Evolutionary conservation across 1,284 basidiomycete genomes (phyloP).

Genomic region (Moesziomyces sp.): DNA sequence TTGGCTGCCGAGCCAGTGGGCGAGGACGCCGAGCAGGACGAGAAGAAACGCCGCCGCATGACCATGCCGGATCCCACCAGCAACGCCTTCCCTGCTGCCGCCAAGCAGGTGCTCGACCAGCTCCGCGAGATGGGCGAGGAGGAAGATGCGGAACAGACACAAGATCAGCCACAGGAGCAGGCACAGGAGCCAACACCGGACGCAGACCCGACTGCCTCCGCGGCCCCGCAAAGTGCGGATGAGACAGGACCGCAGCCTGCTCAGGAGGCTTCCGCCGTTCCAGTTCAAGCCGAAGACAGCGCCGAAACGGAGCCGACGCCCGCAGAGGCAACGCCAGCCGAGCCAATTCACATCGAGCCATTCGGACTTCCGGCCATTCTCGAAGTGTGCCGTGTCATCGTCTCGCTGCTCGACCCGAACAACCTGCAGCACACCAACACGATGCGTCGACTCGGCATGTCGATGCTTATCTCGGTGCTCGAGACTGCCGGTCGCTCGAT

Average conservation of each 20-base stretch:
- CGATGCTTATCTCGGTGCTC: constrained; percentile 87
- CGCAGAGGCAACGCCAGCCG: constrained; percentile 1
- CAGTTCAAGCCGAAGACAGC: not conserved
- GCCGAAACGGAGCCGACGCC: not conserved
- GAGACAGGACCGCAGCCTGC: not conserved
- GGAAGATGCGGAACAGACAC: constrained; percentile 33
- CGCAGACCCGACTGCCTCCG: not conserved
- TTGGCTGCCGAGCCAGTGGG: constrained; percentile 57
- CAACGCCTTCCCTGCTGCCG: constrained; percentile 61
- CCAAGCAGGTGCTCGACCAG: constrained; percentile 44
- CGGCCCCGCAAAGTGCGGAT: not conserved
- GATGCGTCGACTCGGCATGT: constrained; percentile 87
- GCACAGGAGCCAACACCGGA: constrained; percentile 5
- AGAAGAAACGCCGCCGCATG: constrained; percentile 60
- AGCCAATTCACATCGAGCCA: constrained; percentile 57
- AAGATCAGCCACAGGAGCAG: constrained; percentile 3
- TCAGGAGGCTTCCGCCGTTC: not conserved
- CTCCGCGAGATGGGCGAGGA: constrained; percentile 54
- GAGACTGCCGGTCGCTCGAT: constrained; percentile 84
- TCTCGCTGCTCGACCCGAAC: constrained; percentile 93
- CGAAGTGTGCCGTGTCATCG: constrained; percentile 91
- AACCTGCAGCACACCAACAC: constrained; percentile 96
- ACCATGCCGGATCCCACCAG: constrained; percentile 68
- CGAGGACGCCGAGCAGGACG: constrained; percentile 49
- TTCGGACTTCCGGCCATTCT: constrained; percentile 92